Base-by-base conservation (phyloP, 106 monocot species). In the Dioscorea alata region DNA sequence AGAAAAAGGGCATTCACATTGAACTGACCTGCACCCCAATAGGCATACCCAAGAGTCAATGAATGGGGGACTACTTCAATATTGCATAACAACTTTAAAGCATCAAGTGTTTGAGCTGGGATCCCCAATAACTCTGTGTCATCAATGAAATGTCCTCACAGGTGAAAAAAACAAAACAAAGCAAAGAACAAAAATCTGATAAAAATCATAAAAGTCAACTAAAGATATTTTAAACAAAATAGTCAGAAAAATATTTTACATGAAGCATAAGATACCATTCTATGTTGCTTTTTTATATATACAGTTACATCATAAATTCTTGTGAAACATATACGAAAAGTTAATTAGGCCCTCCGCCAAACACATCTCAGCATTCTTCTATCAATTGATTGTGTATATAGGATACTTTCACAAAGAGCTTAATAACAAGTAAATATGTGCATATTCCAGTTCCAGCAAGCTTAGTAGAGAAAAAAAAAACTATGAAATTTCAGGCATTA, bases 21-120 rank as follows among this genome's bases (percentile, higher is more conserved):
- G 13, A 33, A 77, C 83, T 68, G 33, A 99, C 97, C 97, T 99
- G 84, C 92, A 70, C 81, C 76, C 92, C 92, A 99, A 61, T 99
- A 99, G 17, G 89, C 79, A 79, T 99, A 99, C 48, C 97, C 97
- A 62, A 92, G 89, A 59, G 74, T 92, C 71, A 99, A 63, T 14
- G 79, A 73, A 75, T 92, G 71, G 13, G 89, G 87, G 3, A 99
- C 76, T 6, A 83, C 74, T 79, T 99, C 78, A 63, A 87, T 64
- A 35, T 81, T 60, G 66, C 92, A 92, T 49, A 99, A 67, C 12
- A 65, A 66, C 80, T 80, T 87, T 59, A 99, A 52, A 24, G 82
- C 62, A 64, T 85, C 72, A 61, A 74, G 34, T 18, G 72, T 68
- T 71, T 84, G 49, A 52, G 60, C 68, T 42, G 84, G 87, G 70